phyloP scores from a whole-genome alignment of 2,329 filamentous ascomycete genomes.

The Phialophora expanda region DNA sequence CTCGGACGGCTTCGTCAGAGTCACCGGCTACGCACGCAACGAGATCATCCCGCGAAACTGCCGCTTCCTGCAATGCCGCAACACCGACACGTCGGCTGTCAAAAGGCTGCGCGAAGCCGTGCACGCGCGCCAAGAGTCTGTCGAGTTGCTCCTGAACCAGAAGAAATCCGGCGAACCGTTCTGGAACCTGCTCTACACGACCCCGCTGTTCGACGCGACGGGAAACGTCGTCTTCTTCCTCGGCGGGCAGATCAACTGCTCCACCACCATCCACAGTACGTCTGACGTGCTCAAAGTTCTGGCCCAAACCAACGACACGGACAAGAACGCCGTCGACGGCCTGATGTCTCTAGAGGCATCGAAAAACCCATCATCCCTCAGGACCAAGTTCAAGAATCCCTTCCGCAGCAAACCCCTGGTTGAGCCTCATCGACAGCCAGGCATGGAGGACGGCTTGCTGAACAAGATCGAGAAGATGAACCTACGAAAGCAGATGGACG shows the following conservation, averaged over 20 bases:
- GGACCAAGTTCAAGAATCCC: conserved; percentile 45
- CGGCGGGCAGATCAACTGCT: conserved; percentile 64
- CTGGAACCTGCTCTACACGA: conserved; percentile 63
- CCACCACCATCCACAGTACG: conserved; percentile 57
- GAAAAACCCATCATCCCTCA: conserved; percentile 38
- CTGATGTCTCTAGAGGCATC: not conserved
- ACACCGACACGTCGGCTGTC: conserved; percentile 53
- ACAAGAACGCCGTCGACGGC: conserved; percentile 22
- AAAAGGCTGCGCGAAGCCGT: conserved; percentile 53
- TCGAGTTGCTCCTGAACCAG: conserved; percentile 60
- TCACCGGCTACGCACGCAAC: conserved; percentile 56
- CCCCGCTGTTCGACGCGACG: conserved; percentile 57
- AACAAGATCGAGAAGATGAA: conserved; percentile 45
- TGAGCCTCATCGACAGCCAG: conserved; percentile 41
- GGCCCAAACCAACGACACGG: conserved; percentile 43
- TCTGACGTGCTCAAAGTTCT: conserved; percentile 60
- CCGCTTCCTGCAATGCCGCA: conserved; percentile 56
- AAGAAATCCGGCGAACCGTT: conserved; percentile 59
- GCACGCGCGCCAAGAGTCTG: conserved; percentile 51
- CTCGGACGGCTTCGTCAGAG: conserved; percentile 59
- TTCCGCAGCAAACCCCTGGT: conserved; percentile 39
- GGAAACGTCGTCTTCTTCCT: conserved; percentile 61
- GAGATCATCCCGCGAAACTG: conserved; percentile 59
- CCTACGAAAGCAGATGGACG: conserved; percentile 48
- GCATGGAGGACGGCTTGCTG: conserved; percentile 52